phyloP scores from a whole-genome alignment of 2,329 filamentous ascomycete species.

The Clonostachys chloroleuca region DNA sequence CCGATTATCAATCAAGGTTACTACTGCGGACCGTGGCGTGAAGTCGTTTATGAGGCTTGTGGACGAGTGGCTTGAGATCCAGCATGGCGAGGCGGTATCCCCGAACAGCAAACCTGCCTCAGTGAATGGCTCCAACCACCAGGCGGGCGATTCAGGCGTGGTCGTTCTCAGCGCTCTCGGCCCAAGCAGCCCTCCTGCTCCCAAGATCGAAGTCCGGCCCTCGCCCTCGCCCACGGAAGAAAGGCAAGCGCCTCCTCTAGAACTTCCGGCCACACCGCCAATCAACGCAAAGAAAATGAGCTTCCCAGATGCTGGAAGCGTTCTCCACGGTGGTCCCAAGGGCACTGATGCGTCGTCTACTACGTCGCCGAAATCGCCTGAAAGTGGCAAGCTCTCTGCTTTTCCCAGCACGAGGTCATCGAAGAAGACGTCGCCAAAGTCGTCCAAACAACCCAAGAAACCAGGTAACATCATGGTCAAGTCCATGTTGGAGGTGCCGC shows the following conservation, averaged over 20 bases:
- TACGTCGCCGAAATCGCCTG: not conserved
- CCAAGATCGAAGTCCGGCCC: no score
- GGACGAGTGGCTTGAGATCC: constrained; percentile 3
- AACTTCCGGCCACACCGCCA: not conserved
- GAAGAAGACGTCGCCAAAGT: not conserved
- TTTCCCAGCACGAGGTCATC: no score
- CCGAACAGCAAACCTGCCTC: no score
- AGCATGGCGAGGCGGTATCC: not conserved
- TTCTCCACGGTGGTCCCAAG: not conserved
- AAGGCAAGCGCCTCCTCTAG: no score
- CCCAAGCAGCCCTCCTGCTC: no score
- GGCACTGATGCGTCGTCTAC: not conserved
- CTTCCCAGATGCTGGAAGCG: not conserved
- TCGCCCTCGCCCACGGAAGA: no score
- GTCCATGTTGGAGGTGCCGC: not conserved
- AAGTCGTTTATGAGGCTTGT: constrained; percentile 1
- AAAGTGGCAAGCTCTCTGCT: no score
- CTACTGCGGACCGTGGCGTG: constrained; percentile 1
- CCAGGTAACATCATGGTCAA: constrained; percentile 1
- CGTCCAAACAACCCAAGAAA: not conserved
- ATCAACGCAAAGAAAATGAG: not conserved
- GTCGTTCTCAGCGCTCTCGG: no score
- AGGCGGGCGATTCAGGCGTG: no score
- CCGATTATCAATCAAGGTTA: constrained; percentile 1
- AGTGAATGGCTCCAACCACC: no score